phyloP scores from a whole-genome alignment of 2,329 filamentous ascomycete genomes.

The Colletotrichum ledebouriae region DNA sequence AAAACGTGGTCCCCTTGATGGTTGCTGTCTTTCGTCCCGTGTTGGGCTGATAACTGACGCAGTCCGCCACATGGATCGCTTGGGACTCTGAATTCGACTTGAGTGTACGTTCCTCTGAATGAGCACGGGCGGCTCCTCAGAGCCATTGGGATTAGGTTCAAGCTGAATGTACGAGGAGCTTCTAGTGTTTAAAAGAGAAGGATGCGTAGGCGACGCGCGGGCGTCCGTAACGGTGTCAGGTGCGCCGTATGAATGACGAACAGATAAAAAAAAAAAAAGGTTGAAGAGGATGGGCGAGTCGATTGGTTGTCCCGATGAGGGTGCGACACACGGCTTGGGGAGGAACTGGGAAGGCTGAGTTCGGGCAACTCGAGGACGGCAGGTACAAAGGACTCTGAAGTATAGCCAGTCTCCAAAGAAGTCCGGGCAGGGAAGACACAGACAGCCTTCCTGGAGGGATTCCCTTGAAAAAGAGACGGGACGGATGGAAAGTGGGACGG shows the following conservation, averaged over 20 bases:
- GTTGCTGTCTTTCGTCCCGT: slow-evolving; percentile 16
- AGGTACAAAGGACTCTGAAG: not conserved
- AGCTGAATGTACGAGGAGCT: not conserved
- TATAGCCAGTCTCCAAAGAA: not conserved
- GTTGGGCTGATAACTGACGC: slow-evolving; percentile 14
- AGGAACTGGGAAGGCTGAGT: not conserved
- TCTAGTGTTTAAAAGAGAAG: slow-evolving; percentile 2
- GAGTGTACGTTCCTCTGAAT: not conserved
- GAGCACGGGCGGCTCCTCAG: slow-evolving; percentile 25
- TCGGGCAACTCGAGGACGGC: not conserved
- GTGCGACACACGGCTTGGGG: slow-evolving; percentile 15
- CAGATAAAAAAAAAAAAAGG: not conserved
- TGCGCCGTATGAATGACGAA: not conserved
- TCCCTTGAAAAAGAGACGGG: slow-evolving; percentile 12
- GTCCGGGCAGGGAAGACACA: slow-evolving; percentile 4
- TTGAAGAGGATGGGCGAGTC: slow-evolving; percentile 19
- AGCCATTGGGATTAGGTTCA: slow-evolving; percentile 6
- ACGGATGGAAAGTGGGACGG: slow-evolving; percentile 14
- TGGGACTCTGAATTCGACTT: not conserved
- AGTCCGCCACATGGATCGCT: slow-evolving; percentile 18
- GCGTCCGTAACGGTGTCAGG: slow-evolving; percentile 26
- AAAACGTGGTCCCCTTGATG: not conserved
- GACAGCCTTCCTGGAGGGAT: slow-evolving; percentile 13
- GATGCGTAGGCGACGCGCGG: slow-evolving; percentile 17
- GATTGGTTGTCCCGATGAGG: slow-evolving; percentile 9